These are phyloP conservation scores for Paramecium pentaurelia DNA, from an alignment of 73 alveolate genomes.

Conservation along the genomic window DNA sequence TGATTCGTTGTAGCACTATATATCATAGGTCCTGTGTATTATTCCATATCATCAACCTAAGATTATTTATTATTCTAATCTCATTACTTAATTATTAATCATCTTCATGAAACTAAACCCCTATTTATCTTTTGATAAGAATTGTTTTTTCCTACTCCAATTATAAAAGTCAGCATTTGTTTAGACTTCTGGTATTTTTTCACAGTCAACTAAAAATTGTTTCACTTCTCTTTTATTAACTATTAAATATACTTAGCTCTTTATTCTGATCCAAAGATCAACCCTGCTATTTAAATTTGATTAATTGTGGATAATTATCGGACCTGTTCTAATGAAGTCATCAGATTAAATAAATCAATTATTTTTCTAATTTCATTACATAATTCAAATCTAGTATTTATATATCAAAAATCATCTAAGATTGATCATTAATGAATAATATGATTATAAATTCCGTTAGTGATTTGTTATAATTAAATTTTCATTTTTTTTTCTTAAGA, in stretches of 20 bases:
- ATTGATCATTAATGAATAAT: background rate
- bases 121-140: background rate
- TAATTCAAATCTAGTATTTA: background rate
- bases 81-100: background rate
- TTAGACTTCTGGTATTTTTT: background rate
- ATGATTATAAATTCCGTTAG: background rate
- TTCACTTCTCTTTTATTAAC: background rate
- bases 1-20: slow-evolving; percentile 5
- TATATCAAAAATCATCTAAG: background rate
- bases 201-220: background rate
- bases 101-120: background rate
- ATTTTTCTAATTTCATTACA: background rate
- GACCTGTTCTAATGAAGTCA: slow-evolving; percentile 7
- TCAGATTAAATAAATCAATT: background rate
- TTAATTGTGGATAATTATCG: background rate
- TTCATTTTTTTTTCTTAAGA: background rate
- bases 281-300: background rate
- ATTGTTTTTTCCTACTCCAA: slow-evolving; percentile 14
- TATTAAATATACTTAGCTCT: background rate
- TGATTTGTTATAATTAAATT: no score
- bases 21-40: slow-evolving; percentile 15
- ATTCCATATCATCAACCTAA: slow-evolving; percentile 10
- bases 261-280: slow-evolving; percentile 5
- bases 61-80: background rate
- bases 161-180: slow-evolving; percentile 23